Conservation (phyloP, 1,139 yeast genomes). For the Blastobotrys capitulatus region DNA sequence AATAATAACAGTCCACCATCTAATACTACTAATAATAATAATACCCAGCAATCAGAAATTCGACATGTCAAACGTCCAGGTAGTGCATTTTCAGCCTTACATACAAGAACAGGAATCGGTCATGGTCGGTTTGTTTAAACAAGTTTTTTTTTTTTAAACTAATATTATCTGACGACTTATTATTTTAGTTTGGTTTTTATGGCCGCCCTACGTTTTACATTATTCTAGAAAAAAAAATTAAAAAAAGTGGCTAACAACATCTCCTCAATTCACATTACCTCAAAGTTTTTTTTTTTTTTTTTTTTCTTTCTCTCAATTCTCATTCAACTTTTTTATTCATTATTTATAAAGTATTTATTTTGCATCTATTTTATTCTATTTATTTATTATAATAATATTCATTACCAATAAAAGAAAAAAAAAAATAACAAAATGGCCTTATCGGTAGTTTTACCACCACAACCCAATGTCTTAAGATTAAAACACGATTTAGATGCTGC, state of each 20-base stretch:
- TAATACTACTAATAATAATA: neutral
- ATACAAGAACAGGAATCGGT: constrained; percentile 20
- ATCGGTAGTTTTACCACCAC: neutral
- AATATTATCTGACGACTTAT: too few relatives aligned
- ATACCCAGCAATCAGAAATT: neutral
- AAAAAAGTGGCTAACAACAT: neutral
- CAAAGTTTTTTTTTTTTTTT: too few relatives aligned
- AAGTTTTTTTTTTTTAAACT: too few relatives aligned
- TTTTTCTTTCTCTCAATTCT: too few relatives aligned
- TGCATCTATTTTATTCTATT: neutral
- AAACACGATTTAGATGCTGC: constrained; percentile 8
- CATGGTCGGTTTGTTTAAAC: constrained; percentile 16
- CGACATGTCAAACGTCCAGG: constrained; percentile 19
- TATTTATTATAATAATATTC: neutral
- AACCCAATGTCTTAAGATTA: constrained; percentile 4
- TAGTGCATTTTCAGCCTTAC: constrained; percentile 24
- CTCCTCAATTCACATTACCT: too few relatives aligned
- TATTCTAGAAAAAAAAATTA: neutral
- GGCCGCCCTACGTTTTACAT: too few relatives aligned
- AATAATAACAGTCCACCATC: neutral
- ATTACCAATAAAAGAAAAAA: neutral
- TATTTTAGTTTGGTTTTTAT: too few relatives aligned
- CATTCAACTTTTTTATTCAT: neutral
- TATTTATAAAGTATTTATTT: neutral
- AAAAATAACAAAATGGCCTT: too few relatives aligned